These are phyloP conservation scores for Flaveria brownii DNA, from an alignment of 129 eudicot genomes.

Conservation along the genomic window DNA sequence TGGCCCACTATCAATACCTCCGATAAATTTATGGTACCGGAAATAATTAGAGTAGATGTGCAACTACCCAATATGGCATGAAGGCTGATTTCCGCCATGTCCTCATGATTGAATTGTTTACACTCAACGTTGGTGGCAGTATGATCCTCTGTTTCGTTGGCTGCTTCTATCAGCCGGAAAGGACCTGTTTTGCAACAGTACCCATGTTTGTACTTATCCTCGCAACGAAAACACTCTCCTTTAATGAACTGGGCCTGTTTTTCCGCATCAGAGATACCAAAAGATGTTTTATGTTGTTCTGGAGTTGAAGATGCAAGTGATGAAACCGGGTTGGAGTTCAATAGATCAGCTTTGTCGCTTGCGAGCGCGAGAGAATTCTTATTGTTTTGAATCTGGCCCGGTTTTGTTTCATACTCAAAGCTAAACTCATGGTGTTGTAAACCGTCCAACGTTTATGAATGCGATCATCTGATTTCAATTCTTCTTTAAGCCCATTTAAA, in stretches of 20 bases:
- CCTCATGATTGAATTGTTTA: no score
- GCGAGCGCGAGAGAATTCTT: background rate
- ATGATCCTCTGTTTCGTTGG: no score
- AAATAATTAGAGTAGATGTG: background rate
- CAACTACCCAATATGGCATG: background rate
- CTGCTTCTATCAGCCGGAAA: background rate
- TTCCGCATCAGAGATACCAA: background rate
- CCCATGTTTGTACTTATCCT: background rate
- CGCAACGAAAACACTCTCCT: slow-evolving; percentile 1
- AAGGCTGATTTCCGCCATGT: background rate
- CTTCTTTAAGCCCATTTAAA: background rate
- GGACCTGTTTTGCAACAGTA: background rate
- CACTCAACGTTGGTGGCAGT: no score
- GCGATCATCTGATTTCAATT: background rate
- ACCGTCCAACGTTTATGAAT: background rate
- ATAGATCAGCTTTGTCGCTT: background rate
- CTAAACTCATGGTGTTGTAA: background rate
- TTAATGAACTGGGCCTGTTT: background rate
- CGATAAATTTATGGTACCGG: background rate
- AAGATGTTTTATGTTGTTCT: no score
- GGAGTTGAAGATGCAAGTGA: background rate
- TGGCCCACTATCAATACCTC: background rate
- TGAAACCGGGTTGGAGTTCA: background rate
- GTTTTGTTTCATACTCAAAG: background rate
- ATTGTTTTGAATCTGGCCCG: background rate